Conservation (phyloP, 2,329 filamentous ascomycete species). For the Colletotrichum cordylinicola region DNA sequence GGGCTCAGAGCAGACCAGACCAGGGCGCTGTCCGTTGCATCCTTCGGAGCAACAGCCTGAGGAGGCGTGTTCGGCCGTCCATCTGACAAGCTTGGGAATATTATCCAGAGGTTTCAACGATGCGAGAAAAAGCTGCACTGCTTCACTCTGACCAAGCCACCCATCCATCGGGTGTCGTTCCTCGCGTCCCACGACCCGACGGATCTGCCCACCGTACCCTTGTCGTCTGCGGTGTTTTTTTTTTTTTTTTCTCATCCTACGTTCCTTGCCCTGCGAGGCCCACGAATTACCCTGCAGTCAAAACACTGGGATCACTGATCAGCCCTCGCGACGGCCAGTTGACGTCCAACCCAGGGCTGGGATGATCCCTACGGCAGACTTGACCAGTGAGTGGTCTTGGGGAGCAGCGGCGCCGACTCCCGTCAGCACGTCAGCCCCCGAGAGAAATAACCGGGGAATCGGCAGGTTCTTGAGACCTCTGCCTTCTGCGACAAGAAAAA, state of each 20-base stretch:
- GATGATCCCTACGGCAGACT: neutral
- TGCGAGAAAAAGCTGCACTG: neutral
- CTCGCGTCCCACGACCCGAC: neutral
- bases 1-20: neutral
- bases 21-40: neutral
- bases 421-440: neutral
- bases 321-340: neutral
- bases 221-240: neutral
- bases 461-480: neutral
- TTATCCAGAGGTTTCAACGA: neutral
- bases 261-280: neutral
- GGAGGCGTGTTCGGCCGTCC: neutral
- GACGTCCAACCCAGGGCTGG: neutral
- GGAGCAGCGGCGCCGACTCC: neutral
- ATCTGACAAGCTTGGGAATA: neutral
- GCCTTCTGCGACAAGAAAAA: slow-evolving; percentile 6
- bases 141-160: neutral
- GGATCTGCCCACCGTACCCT: slow-evolving; percentile 7
- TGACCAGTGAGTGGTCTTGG: neutral
- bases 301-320: slow-evolving; percentile 9
- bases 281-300: neutral
- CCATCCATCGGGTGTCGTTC: neutral
- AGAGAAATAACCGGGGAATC: slow-evolving; percentile 6
- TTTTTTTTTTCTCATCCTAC: neutral
- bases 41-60: slow-evolving; percentile 12